These are phyloP conservation scores for Aegilops bicornis DNA, from an alignment of 176 grass and related monocot genomes.

Conservation along the genomic window DNA sequence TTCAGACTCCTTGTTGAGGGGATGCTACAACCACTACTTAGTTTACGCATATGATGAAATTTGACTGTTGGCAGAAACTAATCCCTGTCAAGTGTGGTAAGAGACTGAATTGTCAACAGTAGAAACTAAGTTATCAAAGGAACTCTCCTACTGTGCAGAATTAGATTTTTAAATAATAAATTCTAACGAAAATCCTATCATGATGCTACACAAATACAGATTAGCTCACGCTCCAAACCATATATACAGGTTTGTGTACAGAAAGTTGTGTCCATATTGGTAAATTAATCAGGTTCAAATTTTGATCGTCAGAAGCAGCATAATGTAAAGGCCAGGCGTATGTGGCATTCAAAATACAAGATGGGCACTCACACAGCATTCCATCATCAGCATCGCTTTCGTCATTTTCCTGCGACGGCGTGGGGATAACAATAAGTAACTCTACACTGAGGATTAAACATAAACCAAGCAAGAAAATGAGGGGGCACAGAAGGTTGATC, in stretches of 20 bases:
- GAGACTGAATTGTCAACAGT: not conserved
- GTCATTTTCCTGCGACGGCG: conserved; percentile 48
- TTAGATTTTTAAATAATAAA: no score
- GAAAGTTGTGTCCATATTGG: not conserved
- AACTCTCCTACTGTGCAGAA: not conserved
- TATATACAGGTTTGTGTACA: not conserved
- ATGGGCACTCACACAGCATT: conserved; percentile 78
- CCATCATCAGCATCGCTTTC: conserved; percentile 61
- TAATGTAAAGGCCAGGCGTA: not conserved
- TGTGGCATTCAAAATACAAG: conserved; percentile 10
- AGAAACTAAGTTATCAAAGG: not conserved
- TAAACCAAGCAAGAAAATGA: not conserved
- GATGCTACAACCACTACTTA: not conserved
- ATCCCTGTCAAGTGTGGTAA: not conserved
- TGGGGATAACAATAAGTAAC: conserved; percentile 23
- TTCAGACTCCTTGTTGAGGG: not conserved
- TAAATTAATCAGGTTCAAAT: not conserved
- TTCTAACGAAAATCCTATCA: not conserved
- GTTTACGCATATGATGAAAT: not conserved
- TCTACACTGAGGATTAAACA: not conserved
- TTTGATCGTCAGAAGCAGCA: not conserved
- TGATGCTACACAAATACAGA: not conserved
- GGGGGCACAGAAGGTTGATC: not conserved
- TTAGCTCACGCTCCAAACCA: not conserved
- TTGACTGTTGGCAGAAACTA: not conserved